These are phyloP conservation scores for Candida golubevii DNA, from an alignment of 805 yeast genomes.

Conservation along the genomic window DNA sequence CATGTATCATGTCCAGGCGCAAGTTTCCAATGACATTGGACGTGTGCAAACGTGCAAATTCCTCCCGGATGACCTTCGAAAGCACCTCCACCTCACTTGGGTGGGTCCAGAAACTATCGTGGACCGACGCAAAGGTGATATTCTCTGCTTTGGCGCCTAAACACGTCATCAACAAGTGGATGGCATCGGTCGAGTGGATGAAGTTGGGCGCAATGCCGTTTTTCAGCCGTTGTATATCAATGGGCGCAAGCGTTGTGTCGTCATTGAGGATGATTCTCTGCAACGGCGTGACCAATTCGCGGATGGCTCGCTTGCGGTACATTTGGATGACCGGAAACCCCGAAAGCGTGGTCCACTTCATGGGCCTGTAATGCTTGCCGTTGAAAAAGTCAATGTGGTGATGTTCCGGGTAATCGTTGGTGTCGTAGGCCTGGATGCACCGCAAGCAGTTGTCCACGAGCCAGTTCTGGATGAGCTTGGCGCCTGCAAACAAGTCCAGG, in stretches of 20 bases:
- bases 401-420: constrained; percentile 9
- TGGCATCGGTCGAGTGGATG: constrained; percentile 40
- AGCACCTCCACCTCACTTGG: constrained; percentile 28
- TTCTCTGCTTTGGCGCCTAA: constrained; percentile 17
- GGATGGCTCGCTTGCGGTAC: constrained; percentile 21
- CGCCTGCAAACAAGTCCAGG: constrained; percentile 29
- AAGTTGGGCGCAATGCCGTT: constrained; percentile 42
- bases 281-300: constrained; percentile 19
- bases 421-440: constrained; percentile 25
- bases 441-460: constrained; percentile 27
- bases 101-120: constrained; percentile 44
- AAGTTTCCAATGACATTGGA: constrained; percentile 24
- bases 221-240: constrained; percentile 27
- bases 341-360: constrained; percentile 40
- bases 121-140: constrained; percentile 36
- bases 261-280: constrained; percentile 21
- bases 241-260: constrained; percentile 21
- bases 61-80: constrained; percentile 26
- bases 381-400: constrained; percentile 18
- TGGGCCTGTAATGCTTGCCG: constrained; percentile 24
- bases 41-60: constrained; percentile 33
- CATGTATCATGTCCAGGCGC: constrained; percentile 23
- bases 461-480: constrained; percentile 35
- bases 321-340: constrained; percentile 41
- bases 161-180: constrained; percentile 36